Conservation (phyloP, 169 alveolate species). For the Cryptosporidium tyzzeri region DNA sequence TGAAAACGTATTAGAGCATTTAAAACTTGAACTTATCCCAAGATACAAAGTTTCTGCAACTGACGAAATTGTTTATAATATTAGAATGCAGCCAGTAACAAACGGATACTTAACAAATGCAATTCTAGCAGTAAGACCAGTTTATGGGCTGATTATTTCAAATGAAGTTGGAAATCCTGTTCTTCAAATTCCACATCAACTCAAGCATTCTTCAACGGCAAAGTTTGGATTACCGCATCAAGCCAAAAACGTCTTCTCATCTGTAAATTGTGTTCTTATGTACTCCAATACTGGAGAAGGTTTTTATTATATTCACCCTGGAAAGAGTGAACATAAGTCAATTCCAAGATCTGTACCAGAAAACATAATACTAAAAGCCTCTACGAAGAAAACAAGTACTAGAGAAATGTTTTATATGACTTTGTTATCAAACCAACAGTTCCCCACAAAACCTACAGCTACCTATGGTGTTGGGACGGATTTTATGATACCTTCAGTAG, state of each 20-base stretch:
- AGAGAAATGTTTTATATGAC: constrained; percentile 72
- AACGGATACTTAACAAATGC: constrained; percentile 57
- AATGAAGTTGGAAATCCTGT: constrained; percentile 43
- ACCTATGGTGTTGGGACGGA: constrained; percentile 59
- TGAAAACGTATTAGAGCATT: constrained; percentile 34
- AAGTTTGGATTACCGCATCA: constrained; percentile 48
- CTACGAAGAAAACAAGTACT: constrained; percentile 22
- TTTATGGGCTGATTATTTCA: constrained; percentile 25
- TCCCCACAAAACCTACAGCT: constrained; percentile 66
- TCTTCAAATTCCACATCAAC: constrained; percentile 31
- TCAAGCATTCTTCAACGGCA: constrained; percentile 37
- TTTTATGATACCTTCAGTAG: constrained; percentile 50
- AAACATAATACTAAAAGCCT: constrained; percentile 31
- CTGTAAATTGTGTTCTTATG: constrained; percentile 41
- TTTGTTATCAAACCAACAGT: constrained; percentile 46
- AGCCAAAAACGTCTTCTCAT: constrained; percentile 47
- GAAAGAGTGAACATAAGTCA: constrained; percentile 50
- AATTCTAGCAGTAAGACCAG: constrained; percentile 32
- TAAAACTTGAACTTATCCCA: constrained; percentile 34
- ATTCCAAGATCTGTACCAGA: constrained; percentile 50
- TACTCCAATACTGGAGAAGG: constrained; percentile 4
- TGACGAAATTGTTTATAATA: constrained; percentile 26
- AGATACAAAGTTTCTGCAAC: constrained; percentile 42
- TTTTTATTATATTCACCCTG: constrained; percentile 45
- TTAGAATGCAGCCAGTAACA: constrained; percentile 33